Conservation (phyloP, 805 yeast genomes). For the Candida ovalis region DNA sequence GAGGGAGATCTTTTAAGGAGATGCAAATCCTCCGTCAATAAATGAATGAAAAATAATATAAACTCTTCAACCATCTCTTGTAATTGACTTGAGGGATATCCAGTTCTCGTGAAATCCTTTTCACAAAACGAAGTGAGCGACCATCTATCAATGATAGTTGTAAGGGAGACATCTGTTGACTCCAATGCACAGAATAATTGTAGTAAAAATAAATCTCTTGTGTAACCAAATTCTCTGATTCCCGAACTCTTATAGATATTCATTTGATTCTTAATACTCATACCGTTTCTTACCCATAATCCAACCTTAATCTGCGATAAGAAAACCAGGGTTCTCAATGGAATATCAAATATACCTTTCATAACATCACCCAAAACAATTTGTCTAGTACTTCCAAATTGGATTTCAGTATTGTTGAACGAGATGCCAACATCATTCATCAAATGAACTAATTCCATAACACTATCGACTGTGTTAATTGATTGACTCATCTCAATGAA, state of each 20-base stretch:
- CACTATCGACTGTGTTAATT: slow-evolving; percentile 10
- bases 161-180: slow-evolving; percentile 53
- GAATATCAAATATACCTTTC: slow-evolving; percentile 57
- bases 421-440: slow-evolving; percentile 9
- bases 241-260: slow-evolving; percentile 76
- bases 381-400: neutral
- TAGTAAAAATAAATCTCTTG: slow-evolving; percentile 69
- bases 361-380: slow-evolving; percentile 17
- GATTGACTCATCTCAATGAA: slow-evolving; percentile 50
- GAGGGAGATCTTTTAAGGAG: slow-evolving; percentile 47
- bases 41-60: slow-evolving; percentile 58
- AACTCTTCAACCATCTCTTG: slow-evolving; percentile 72
- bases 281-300: slow-evolving; percentile 93
- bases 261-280: slow-evolving; percentile 72
- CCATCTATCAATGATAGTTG: slow-evolving; percentile 68
- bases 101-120: slow-evolving; percentile 41
- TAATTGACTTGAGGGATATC: slow-evolving; percentile 31
- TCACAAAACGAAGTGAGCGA: slow-evolving; percentile 51
- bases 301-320: slow-evolving; percentile 85
- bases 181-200: slow-evolving; percentile 56
- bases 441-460: slow-evolving; percentile 7
- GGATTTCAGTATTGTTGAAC: slow-evolving; percentile 1
- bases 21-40: slow-evolving; percentile 64
- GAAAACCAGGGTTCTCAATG: slow-evolving; percentile 71
- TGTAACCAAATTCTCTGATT: slow-evolving; percentile 76